Conservation (phyloP, 192 early-diverging fungal species). For the Backusella macrospora region DNA sequence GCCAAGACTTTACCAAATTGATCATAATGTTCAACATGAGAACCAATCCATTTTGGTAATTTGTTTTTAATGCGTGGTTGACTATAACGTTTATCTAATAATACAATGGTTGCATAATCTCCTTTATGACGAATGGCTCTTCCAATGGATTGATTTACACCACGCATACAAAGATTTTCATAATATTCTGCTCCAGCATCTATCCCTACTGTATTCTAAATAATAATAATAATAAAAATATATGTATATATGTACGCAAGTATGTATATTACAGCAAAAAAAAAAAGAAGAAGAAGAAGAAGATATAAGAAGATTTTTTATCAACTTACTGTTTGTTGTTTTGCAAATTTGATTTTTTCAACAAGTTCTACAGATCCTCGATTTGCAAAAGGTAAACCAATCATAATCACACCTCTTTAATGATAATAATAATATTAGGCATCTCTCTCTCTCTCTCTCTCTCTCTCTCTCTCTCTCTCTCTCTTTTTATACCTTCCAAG, state of each 20-base stretch:
- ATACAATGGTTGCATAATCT: conserved; percentile 85
- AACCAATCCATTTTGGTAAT: conserved; percentile 78
- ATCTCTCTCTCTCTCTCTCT: too few species aligned
- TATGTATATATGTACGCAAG: background rate
- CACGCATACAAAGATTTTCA: conserved; percentile 91
- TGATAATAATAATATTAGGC: too few species aligned
- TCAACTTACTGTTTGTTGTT: conserved; percentile 31
- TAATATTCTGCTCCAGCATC: conserved; percentile 72
- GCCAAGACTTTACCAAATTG: conserved; percentile 52
- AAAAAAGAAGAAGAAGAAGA: background rate
- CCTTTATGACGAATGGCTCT: conserved; percentile 88
- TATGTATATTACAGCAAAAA: background rate
- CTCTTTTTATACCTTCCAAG: conserved; percentile 56
- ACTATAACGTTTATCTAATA: conserved; percentile 77
- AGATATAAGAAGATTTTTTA: background rate
- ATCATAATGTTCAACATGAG: conserved; percentile 47
- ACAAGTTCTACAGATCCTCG: conserved; percentile 71
- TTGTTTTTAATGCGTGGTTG: conserved; percentile 57
- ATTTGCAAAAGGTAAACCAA: conserved; percentile 89
- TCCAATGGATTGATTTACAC: conserved; percentile 89
- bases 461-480: background rate
- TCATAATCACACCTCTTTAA: conserved; percentile 84
- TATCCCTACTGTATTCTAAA: conserved; percentile 22
- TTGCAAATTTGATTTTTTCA: conserved; percentile 71
- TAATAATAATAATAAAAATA: background rate